Conservation (phyloP, 192 early-diverging fungal genomes). For the Coemansia sp. region DNA sequence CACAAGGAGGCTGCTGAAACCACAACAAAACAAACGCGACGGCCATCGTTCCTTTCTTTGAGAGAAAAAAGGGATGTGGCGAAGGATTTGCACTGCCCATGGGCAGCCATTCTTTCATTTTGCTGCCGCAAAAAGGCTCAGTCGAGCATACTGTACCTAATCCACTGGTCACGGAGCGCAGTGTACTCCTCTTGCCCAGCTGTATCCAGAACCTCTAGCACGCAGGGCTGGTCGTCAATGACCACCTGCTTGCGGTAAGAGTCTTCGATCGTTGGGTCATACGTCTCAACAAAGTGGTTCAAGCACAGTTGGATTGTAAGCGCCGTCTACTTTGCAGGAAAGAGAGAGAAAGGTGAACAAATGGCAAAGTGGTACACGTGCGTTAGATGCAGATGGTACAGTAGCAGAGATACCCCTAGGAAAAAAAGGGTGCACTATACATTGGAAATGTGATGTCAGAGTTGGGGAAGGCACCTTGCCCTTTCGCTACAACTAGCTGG, state of each 20-base stretch:
- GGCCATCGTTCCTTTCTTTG: not conserved
- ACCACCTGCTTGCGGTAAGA: constrained; percentile 97
- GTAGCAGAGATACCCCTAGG: not conserved
- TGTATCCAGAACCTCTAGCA: constrained; percentile 96
- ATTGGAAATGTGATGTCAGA: not conserved
- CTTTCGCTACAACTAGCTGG: not conserved
- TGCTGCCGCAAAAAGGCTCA: constrained; percentile 6
- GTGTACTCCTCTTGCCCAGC: constrained; percentile 89
- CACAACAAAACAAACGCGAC: constrained; percentile 14
- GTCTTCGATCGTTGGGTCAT: constrained; percentile 99
- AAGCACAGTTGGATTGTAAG: constrained; percentile 66
- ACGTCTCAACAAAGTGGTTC: constrained; percentile 79
- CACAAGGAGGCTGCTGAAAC: constrained; percentile 12
- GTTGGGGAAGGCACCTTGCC: not conserved
- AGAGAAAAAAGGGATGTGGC: constrained; percentile 11
- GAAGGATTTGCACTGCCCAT: constrained; percentile 16
- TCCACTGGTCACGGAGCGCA: constrained; percentile 79
- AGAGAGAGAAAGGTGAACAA: not conserved
- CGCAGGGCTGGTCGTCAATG: constrained; percentile 94
- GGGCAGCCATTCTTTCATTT: constrained; percentile 9
- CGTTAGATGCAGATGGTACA: not conserved
- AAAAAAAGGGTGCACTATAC: constrained; percentile 8
- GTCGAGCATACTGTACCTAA: constrained; percentile 55
- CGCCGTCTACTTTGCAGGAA: constrained; percentile 53
- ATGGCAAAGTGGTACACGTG: constrained; percentile 1